Base-by-base conservation (phyloP, 306 rosid genomes). In the Lotus japonicus region DNA sequence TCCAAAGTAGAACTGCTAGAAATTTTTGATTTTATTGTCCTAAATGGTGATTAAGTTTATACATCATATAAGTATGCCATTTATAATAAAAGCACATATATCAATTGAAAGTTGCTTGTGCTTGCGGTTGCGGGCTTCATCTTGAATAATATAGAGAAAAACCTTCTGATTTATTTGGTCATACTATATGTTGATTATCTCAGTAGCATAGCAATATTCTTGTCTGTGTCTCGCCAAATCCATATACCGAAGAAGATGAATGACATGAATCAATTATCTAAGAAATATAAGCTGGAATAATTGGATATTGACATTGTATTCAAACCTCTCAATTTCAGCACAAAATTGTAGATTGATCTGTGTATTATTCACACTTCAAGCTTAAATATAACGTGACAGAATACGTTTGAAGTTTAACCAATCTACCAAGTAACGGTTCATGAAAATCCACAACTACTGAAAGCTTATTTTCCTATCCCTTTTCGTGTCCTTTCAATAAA, bases 1-100 rank as follows among this genome's bases (percentile, higher is more conserved):
- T 38, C 11, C 2, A 0, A 5, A 8, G 31, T 3, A 21, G 57
- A 52, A 11, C 50, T 21, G 3, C 58, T 44, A 50, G 19, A 33
- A 35, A 26, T 12, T 11, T 58, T 58, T 76, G 12, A 66, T 58
- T 38, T 58, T 31, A 0, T 51, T 28, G 43, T 58, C 52, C 64
- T 62, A 51, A 43, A 44, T 41, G 66, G 42, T 33, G 62, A 66
- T 51, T 58, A 51, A 64, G 35, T 45, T 61, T n/a, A 38, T 38
- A 26, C 62, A 45, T 56, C 15, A 36, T 75, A 21, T 1, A 21
- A 3, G 26, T 21, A 21, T 21, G 33, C 12, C 38, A 49, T 57
- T 74, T 56, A 45, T 21, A 50, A 51, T 39, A 49, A 23, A 23
- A n/a, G 23, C 38, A 53, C 11, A 19, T 31, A 13, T 23, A 52